Evolutionary conservation across 2,329 filamentous ascomycete species (phyloP), one percentile per base, ranked within the genome.

Genomic region (Aureobasidium sp.): DNA sequence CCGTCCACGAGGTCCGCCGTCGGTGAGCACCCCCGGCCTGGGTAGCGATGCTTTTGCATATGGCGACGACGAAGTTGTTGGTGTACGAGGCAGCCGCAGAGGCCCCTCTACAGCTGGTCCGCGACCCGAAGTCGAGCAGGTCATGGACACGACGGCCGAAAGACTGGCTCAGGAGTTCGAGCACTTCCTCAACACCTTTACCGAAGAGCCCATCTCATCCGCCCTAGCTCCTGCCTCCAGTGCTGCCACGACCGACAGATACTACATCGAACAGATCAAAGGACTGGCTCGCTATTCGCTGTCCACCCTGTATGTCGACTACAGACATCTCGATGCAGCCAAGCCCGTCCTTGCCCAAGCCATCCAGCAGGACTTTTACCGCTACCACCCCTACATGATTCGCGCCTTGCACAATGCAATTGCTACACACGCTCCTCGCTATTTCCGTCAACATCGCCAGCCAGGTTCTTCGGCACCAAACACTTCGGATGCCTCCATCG

Each of bases 381-480:
- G 94, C 67, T 96, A 96, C 73, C 82, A 95, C 27, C 94, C 94
- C 2, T 99, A 94, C 74, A 84, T 99, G 70, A 91, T 89, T 26
- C 86, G 89, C 66, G 92, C 88, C 29, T 80, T 99, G 47, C 92
- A 99, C 77, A 95, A 92, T 71, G 85, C 96, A 76, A 95, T 99
- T 69, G 88, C 90, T 67, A 96, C 96, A 77, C 88, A 97, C 77
- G 93, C 97, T 74, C 90, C 94, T 5, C 84, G 89, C 72, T 99
- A 97, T 78, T 97, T 96, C 78, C 85, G 90, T 69, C 89, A 95
- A 71, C 93, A 97, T 78, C 86, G 91, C 59, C 92, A 96, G 73
- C 87, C 91, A 6, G 88, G 76, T n/a, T 78, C 87, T 2, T 85
- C 87, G 51, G 88, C 88, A 17, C 89, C 88, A 64, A 87, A 85